Evolutionary conservation across 257 asterid species (phyloP).

Genomic region (Catharanthus roseus): DNA sequence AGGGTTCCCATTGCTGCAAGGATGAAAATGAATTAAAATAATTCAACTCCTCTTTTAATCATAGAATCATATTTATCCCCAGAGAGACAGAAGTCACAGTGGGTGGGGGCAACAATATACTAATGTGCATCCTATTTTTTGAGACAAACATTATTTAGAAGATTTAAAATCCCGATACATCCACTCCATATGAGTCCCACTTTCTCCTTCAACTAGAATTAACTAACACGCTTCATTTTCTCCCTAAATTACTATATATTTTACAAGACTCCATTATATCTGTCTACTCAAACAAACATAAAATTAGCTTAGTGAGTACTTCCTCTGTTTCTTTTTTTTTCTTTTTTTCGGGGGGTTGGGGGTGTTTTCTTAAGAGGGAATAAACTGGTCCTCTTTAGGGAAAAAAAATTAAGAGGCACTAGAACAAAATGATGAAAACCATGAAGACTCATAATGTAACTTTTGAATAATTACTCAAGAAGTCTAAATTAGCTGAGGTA

Average conservation of each 20-base stretch:
- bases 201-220: background rate
- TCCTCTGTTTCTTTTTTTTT: too few species aligned
- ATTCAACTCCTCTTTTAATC: background rate
- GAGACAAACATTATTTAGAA: background rate
- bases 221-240: background rate
- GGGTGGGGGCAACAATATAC: background rate
- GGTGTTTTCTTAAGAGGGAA: background rate
- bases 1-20: conserved; percentile 84
- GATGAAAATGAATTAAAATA: background rate
- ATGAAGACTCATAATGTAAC: background rate
- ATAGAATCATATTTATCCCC: background rate
- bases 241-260: background rate
- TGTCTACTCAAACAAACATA: background rate
- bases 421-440: background rate
- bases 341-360: background rate
- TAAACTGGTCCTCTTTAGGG: background rate
- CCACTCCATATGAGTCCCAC: background rate
- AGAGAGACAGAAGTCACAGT: background rate
- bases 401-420: conserved; percentile 9
- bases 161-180: background rate
- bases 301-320: background rate
- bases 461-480: conserved; percentile 1
- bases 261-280: background rate
- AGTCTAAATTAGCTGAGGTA: conserved; percentile 16
- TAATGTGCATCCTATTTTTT: background rate